These are phyloP conservation scores for Acanthamoeba royreba DNA, from an alignment of 208 protist genomes.

Conservation along the genomic window DNA sequence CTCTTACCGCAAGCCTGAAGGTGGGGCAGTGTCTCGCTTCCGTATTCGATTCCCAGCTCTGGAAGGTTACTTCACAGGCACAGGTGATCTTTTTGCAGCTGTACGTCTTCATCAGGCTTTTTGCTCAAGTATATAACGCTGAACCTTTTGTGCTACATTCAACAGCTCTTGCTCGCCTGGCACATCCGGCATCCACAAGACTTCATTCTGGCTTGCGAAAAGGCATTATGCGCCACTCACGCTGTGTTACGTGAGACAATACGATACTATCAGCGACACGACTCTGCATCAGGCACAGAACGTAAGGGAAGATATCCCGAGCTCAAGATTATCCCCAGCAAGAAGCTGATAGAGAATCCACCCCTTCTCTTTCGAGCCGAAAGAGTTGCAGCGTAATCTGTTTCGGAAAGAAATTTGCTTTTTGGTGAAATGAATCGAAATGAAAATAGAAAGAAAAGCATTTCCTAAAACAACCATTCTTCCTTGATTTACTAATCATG, in stretches of 20 bases:
- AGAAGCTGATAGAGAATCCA: neutral
- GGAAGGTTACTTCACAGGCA: conserved; percentile 72
- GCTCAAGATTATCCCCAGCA: neutral
- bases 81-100: conserved; percentile 73
- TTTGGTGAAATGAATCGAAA: too few species aligned
- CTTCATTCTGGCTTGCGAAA: conserved; percentile 44
- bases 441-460: too few species aligned
- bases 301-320: neutral
- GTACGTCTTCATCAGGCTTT: neutral
- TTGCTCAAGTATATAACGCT: neutral
- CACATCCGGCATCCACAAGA: neutral
- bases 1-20: neutral
- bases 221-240: conserved; percentile 46
- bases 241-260: conserved; percentile 33
- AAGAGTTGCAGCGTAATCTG: too few species aligned
- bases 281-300: neutral
- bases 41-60: conserved; percentile 60
- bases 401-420: too few species aligned
- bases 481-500: neutral
- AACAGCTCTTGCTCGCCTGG: conserved; percentile 48
- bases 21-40: conserved; percentile 10
- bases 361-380: neutral
- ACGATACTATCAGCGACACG: neutral
- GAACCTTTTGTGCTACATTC: neutral
- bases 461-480: too few species aligned